Evolutionary conservation across 164 flowering plant genomes (phyloP).

Genomic region (Berberis thunbergii): DNA sequence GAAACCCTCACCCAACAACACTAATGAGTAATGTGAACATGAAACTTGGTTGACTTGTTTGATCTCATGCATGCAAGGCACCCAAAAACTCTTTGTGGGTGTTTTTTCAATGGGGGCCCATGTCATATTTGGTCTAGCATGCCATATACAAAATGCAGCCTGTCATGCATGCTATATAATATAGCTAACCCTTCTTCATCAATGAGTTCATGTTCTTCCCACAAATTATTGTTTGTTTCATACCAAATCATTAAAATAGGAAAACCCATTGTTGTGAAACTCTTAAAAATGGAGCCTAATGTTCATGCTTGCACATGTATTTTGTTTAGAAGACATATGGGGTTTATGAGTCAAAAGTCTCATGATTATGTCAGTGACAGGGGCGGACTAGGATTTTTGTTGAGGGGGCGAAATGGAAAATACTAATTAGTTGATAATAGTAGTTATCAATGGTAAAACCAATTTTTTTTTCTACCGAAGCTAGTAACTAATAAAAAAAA

Average conservation of each 20-base stretch:
- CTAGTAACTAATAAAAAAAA: too few species aligned
- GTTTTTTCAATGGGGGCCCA: too few species aligned
- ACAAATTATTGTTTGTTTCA: too few species aligned
- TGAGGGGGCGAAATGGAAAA: too few species aligned
- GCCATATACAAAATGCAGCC: neutral
- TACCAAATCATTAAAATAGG: neutral
- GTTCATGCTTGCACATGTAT: neutral
- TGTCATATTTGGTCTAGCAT: neutral
- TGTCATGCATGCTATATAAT: neutral
- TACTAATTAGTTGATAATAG: too few species aligned
- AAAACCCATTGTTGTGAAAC: neutral
- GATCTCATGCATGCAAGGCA: too few species aligned
- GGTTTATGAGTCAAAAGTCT: neutral
- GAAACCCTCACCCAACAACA: neutral
- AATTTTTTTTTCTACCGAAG: too few species aligned
- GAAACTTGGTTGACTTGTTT: neutral
- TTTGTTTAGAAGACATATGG: neutral
- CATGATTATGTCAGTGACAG: too few species aligned
- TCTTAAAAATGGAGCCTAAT: neutral
- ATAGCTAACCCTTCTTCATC: neutral
- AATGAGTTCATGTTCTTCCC: neutral
- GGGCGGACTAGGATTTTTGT: too few species aligned
- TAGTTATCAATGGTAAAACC: too few species aligned
- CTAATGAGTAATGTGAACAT: neutral
- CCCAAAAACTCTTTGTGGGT: too few species aligned